phyloP scores from a whole-genome alignment of 2,329 filamentous ascomycete genomes.

The Thelonectria rubi region DNA sequence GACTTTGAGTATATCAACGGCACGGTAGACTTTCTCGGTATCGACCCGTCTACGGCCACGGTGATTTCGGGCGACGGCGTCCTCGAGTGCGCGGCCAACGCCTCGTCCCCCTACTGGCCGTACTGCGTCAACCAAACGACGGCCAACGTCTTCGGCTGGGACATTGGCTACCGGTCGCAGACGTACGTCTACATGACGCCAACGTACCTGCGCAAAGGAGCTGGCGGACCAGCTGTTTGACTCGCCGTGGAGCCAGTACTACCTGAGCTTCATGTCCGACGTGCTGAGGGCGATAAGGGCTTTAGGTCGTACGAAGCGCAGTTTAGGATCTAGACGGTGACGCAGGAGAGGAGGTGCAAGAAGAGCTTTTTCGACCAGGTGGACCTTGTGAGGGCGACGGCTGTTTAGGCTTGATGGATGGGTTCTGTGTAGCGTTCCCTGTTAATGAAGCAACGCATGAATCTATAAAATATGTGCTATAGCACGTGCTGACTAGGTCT shows the following conservation, averaged over 20 bases:
- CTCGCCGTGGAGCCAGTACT: slow-evolving; percentile 62
- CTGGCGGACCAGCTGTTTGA: slow-evolving; percentile 63
- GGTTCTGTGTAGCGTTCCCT: too few relatives aligned
- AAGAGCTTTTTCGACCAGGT: slow-evolving; percentile 68
- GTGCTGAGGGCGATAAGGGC: slow-evolving; percentile 62
- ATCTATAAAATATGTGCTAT: too few relatives aligned
- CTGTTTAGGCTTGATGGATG: too few relatives aligned
- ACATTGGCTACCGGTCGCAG: slow-evolving; percentile 65
- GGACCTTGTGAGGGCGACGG: slow-evolving; percentile 56
- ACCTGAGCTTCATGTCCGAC: slow-evolving; percentile 62
- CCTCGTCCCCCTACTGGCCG: slow-evolving; percentile 56
- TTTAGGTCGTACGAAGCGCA: slow-evolving; percentile 57
- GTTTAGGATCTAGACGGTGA: slow-evolving; percentile 66
- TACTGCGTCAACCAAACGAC: slow-evolving; percentile 62
- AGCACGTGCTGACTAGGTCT: too few relatives aligned
- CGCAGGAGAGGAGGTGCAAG: slow-evolving; percentile 60
- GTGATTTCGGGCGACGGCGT: slow-evolving; percentile 59
- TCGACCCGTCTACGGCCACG: slow-evolving; percentile 67
- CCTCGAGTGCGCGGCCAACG: slow-evolving; percentile 57
- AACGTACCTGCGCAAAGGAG: slow-evolving; percentile 61
- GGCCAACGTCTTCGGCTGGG: slow-evolving; percentile 61
- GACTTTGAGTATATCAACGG: slow-evolving; percentile 60
- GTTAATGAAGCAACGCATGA: too few relatives aligned
- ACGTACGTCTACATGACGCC: slow-evolving; percentile 68
- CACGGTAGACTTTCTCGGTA: slow-evolving; percentile 64